Evolutionary conservation across 495 filamentous ascomycete genomes (phyloP).

Genomic region (Margaritispora aquatica): DNA sequence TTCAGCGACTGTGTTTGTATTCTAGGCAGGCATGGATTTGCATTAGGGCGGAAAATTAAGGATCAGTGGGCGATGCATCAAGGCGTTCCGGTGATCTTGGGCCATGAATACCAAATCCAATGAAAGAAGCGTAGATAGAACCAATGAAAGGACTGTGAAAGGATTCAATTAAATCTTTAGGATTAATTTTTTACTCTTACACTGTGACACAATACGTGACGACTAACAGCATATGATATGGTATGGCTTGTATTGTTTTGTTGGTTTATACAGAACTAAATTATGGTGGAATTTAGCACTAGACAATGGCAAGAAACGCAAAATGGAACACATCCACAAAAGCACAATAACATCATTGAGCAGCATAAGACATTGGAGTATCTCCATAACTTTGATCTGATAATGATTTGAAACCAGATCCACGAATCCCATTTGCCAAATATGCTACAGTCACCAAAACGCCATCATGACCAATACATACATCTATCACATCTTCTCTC

Average conservation of each 20-base stretch:
- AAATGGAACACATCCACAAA: no score
- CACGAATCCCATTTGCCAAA: neutral
- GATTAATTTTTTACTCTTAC: neutral
- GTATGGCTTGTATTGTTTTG: no score
- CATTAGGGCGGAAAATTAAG: neutral
- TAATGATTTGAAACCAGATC: no score
- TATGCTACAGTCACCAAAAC: neutral
- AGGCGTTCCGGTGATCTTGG: conserved; percentile 13
- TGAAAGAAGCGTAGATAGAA: neutral
- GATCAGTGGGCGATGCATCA: conserved; percentile 1
- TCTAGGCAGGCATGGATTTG: conserved; percentile 1
- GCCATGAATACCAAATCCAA: conserved; percentile 16
- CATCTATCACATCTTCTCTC: conserved; percentile 7
- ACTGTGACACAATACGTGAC: no score
- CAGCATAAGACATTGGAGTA: no score
- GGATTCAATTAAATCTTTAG: neutral
- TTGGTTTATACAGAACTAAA: no score
- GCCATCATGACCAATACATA: neutral
- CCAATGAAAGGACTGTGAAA: neutral
- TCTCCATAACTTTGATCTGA: no score
- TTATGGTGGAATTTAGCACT: no score
- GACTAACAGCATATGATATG: no score
- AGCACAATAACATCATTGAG: no score
- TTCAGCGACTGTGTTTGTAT: neutral
- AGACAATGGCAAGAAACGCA: no score